Conservation (phyloP, 257 asterid genomes). For the Salvia miltiorrhiza region DNA sequence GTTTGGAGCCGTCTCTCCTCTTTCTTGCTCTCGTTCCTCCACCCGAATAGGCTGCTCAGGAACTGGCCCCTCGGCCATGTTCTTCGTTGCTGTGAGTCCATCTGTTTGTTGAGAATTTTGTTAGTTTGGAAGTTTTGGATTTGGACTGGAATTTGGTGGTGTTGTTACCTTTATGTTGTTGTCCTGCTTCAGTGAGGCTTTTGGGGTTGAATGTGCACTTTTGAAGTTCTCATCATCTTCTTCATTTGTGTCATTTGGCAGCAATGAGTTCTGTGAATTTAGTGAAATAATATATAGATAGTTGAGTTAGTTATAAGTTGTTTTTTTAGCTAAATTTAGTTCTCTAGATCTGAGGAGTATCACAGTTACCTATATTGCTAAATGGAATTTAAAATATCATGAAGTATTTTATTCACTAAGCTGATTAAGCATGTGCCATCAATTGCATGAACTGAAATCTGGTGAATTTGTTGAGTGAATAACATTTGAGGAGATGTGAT, state of each 20-base stretch:
- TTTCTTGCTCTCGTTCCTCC: constrained; percentile 42
- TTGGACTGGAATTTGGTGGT: background rate
- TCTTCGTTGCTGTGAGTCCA: constrained; percentile 32
- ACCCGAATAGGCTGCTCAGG: constrained; percentile 35
- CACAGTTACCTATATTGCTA: background rate
- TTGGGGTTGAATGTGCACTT: constrained; percentile 12
- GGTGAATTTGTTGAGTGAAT: too few species aligned
- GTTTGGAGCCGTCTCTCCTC: constrained; percentile 52
- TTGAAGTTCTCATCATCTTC: constrained; percentile 11
- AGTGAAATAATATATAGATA: background rate
- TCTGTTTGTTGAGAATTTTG: constrained; percentile 15
- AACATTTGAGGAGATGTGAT: too few species aligned
- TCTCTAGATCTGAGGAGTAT: too few species aligned
- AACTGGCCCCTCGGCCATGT: too few species aligned
- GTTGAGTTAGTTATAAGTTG: background rate
- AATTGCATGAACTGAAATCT: too few species aligned
- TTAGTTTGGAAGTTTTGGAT: background rate
- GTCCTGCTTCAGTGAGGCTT: constrained; percentile 25
- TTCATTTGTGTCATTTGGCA: constrained; percentile 14
- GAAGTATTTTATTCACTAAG: too few species aligned
- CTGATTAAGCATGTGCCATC: too few species aligned
- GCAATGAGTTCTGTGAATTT: constrained; percentile 28
- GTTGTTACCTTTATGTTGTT: constrained; percentile 34
- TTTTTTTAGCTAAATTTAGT: background rate
- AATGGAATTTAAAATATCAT: background rate